Evolutionary conservation across 2,329 filamentous ascomycete species (phyloP).

Genomic region (Neopestalotiopsis clavispora): DNA sequence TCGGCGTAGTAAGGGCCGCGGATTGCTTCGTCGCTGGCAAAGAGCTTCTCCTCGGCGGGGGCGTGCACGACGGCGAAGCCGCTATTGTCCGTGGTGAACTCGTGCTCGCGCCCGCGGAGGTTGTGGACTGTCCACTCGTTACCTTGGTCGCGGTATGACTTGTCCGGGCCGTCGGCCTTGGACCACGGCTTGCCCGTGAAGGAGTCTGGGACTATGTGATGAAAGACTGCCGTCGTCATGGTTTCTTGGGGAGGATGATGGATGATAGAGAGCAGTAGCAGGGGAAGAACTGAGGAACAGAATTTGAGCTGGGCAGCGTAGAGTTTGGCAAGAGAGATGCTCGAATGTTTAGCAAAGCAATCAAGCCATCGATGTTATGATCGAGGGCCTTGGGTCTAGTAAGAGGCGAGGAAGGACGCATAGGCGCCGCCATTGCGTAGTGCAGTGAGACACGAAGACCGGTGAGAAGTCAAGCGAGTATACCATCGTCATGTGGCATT

Average conservation of each 20-base stretch:
- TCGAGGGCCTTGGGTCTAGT: no score
- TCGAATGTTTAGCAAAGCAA: no score
- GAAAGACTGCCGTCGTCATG: constrained; percentile 63
- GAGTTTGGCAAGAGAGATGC: no score
- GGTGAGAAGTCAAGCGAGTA: no score
- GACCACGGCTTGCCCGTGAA: constrained; percentile 61
- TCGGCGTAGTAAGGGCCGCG: constrained; percentile 64
- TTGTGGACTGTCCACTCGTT: constrained; percentile 57
- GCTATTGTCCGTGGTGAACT: constrained; percentile 60
- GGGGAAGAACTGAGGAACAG: no score
- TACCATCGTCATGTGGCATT: no score
- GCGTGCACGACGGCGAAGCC: constrained; percentile 62
- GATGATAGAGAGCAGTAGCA: background rate
- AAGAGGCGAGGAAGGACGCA: no score
- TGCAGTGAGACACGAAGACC: no score
- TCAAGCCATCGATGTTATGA: no score
- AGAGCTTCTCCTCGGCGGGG: constrained; percentile 58
- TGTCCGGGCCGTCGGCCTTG: constrained; percentile 67
- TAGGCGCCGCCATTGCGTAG: no score
- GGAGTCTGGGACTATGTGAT: constrained; percentile 62
- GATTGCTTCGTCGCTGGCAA: constrained; percentile 60
- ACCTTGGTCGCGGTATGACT: constrained; percentile 55
- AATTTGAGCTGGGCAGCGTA: no score
- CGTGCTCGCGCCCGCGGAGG: constrained; percentile 52
- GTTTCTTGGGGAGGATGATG: constrained; percentile 25